Evolutionary conservation across 2,329 filamentous ascomycete species (phyloP).

Genomic region (Fusarium hostae): DNA sequence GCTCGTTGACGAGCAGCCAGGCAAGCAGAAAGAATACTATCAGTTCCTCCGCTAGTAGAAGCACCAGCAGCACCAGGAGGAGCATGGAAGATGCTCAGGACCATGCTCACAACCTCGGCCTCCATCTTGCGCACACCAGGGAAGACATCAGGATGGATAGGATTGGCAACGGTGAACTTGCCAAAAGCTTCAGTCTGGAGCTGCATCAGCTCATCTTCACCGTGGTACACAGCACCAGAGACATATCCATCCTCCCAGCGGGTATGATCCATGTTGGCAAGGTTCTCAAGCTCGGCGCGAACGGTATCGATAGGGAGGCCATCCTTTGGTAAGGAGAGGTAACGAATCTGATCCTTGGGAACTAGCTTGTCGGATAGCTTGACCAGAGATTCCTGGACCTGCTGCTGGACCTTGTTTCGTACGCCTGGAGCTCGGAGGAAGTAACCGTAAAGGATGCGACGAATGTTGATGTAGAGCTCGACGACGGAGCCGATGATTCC

Average conservation of each 20-base stretch:
- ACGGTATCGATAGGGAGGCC: conserved; percentile 85
- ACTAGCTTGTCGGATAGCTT: conserved; percentile 89
- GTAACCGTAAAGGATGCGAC: conserved; percentile 81
- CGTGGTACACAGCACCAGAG: conserved; percentile 95
- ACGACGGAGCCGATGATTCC: conserved; percentile 82
- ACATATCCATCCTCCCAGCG: conserved; percentile 97
- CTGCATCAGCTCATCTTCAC: conserved; percentile 81
- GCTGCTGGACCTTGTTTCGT: conserved; percentile 83
- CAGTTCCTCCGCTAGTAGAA: conserved; percentile 91
- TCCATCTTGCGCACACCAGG: conserved; percentile 99
- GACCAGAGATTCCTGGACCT: conserved; percentile 81
- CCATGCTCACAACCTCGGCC: conserved; percentile 97
- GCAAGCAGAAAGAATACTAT: conserved; percentile 97
- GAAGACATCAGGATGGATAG: conserved; percentile 98
- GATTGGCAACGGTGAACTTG: conserved; percentile 94
- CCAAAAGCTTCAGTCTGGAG: conserved; percentile 94
- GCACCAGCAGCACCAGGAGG: conserved; percentile 87
- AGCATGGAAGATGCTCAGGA: conserved; percentile 87
- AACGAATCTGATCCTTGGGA: conserved; percentile 75
- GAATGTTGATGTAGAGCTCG: conserved; percentile 77
- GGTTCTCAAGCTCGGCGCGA: conserved; percentile 78
- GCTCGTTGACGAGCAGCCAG: conserved; percentile 91
- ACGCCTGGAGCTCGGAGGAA: conserved; percentile 90
- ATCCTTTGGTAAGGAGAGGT: conserved; percentile 81
- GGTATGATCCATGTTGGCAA: conserved; percentile 91